Percentiles rank a stretch among this genome's conserved stretches.
Conservation (phyloP, 2,329 filamentous ascomycete genomes). For the Aureobasidium sp. region DNA sequence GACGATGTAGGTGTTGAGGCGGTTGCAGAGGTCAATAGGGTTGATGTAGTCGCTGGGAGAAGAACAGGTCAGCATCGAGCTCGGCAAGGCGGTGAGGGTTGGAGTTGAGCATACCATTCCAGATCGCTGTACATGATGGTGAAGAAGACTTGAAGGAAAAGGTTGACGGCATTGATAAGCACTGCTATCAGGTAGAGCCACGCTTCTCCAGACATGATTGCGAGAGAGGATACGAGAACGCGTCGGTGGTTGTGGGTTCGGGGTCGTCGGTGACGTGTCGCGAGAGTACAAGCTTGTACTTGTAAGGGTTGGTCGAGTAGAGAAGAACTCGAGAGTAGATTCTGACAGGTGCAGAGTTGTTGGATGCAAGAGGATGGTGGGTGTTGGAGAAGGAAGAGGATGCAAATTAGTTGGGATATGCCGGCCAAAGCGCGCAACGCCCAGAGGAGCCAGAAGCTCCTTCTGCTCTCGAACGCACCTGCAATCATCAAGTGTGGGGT, state of each 20-base stretch:
- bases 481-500: conserved; percentile 2
- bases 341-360: conserved; percentile 3
- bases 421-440: conserved; percentile 11
- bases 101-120: conserved; percentile 79
- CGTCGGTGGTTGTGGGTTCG: conserved; percentile 10
- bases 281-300: not conserved
- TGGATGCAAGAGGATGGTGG: not conserved
- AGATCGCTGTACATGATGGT: conserved; percentile 99
- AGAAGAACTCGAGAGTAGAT: not conserved
- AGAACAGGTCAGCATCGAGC: conserved; percentile 8
- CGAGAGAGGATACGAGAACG: conserved; percentile 1
- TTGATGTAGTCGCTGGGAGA: conserved; percentile 94
- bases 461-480: no score
- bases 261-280: conserved; percentile 1
- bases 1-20: conserved; percentile 99
- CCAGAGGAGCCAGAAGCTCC: conserved; percentile 3
- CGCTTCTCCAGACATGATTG: conserved; percentile 44
- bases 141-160: conserved; percentile 99
- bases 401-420: conserved; percentile 17
- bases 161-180: conserved; percentile 99
- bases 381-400: conserved; percentile 3
- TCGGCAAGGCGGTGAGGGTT: not conserved
- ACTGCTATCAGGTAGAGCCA: conserved; percentile 96
- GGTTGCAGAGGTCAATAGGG: conserved; percentile 99
- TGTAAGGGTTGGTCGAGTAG: not conserved